phyloP scores from a whole-genome alignment of 2,329 filamentous ascomycete genomes.

The Scytalidium sp. region DNA sequence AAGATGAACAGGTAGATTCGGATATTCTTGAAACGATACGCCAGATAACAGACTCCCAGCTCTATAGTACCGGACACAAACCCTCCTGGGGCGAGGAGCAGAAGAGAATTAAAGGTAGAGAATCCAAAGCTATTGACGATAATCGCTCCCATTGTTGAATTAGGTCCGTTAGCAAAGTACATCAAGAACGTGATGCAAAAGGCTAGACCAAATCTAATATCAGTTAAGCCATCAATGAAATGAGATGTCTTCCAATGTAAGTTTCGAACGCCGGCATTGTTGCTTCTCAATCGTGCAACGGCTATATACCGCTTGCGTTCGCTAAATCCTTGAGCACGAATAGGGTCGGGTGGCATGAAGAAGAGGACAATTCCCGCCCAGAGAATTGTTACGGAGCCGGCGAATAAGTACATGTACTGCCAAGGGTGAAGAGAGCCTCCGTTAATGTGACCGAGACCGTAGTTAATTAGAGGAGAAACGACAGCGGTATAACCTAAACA shows the following conservation, averaged over 20 bases:
- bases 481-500: conserved; percentile 38
- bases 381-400: conserved; percentile 49
- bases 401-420: conserved; percentile 44
- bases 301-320: conserved; percentile 12
- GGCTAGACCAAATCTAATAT: conserved; percentile 14
- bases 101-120: conserved; percentile 25
- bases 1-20: conserved; percentile 4
- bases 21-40: conserved; percentile 2
- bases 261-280: conserved; percentile 16
- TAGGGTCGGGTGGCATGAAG: conserved; percentile 9
- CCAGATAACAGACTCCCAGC: conserved; percentile 1
- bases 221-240: conserved; percentile 12
- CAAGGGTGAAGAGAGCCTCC: conserved; percentile 32
- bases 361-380: conserved; percentile 40
- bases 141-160: conserved; percentile 14
- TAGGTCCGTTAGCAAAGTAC: conserved; percentile 26
- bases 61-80: neutral
- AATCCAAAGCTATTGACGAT: conserved; percentile 26
- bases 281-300: conserved; percentile 14
- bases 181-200: conserved; percentile 14
- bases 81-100: conserved; percentile 12
- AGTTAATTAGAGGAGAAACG: conserved; percentile 45
- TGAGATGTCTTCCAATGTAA: conserved; percentile 13
- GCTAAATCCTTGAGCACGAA: conserved; percentile 8
- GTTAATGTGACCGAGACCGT: conserved; percentile 41